Percentiles rank a stretch among this genome's conserved stretches.
Evolutionary conservation across 306 rosid species (phyloP).

Genomic region (Dicorynia guianensis): DNA sequence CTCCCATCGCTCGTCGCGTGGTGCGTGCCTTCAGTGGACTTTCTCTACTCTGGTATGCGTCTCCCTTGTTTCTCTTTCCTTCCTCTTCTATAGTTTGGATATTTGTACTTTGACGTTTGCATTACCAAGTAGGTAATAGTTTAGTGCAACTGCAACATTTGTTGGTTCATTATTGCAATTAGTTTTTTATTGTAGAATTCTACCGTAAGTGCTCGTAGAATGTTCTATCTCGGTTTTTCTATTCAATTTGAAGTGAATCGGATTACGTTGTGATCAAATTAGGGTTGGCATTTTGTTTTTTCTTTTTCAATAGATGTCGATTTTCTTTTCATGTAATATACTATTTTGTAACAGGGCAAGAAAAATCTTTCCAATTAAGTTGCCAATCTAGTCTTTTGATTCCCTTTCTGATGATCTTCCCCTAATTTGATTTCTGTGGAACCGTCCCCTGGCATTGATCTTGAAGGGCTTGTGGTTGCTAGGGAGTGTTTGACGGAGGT

Average conservation of each 20-base stretch:
- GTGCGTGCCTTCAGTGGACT: conserved; percentile 78
- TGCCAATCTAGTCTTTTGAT: background rate
- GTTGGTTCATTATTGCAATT: background rate
- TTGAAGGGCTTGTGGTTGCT: conserved; percentile 86
- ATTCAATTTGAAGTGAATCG: no score
- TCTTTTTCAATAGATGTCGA: no score
- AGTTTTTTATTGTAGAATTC: no score
- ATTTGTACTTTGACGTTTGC: background rate
- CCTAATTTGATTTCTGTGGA: conserved; percentile 49
- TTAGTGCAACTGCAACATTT: background rate
- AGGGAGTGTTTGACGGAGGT: conserved; percentile 79
- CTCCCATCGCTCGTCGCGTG: conserved; percentile 74
- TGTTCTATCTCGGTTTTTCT: no score
- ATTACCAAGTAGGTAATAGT: background rate
- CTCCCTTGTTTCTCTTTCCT: background rate
- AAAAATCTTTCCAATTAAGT: no score
- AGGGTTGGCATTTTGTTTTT: no score
- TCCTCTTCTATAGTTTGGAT: background rate
- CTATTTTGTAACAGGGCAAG: no score
- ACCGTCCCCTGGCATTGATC: conserved; percentile 67
- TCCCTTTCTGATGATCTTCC: conserved; percentile 1
- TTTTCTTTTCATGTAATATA: no score
- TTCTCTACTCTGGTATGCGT: conserved; percentile 68
- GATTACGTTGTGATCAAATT: no score
- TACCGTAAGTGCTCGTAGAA: no score